These are phyloP conservation scores for Phytophthora rubi DNA, from an alignment of 352 stramenopile genomes.

Conservation along the genomic window DNA sequence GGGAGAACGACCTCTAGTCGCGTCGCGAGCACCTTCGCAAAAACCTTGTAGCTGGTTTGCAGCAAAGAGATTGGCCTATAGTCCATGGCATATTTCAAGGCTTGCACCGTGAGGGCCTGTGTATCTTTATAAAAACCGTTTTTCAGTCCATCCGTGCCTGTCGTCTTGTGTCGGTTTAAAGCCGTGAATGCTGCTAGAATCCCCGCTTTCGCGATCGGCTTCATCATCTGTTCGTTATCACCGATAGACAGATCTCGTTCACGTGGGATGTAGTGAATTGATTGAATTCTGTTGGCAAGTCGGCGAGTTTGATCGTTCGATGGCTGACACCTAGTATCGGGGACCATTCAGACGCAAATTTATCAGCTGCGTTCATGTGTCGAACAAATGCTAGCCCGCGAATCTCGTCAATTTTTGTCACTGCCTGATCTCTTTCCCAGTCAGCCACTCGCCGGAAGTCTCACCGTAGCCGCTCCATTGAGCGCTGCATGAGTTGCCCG, in stretches of 20 bases:
- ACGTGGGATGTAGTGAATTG: neutral
- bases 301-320: neutral
- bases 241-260: neutral
- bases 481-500: neutral
- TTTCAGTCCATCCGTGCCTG: neutral
- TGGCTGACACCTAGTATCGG: neutral
- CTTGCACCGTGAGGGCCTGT: neutral
- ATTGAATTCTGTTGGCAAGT: too few species aligned
- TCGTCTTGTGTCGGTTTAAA: neutral
- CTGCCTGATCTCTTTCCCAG: slow-evolving; percentile 5
- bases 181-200: neutral
- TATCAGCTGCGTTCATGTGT: neutral
- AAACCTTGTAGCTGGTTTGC: neutral
- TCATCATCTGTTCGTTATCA: neutral
- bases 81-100: neutral
- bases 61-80: neutral
- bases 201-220: neutral
- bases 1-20: neutral
- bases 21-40: neutral
- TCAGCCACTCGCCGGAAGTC: neutral
- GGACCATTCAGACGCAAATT: neutral
- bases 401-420: neutral
- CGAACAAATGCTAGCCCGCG: neutral
- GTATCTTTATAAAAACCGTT: neutral
- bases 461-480: neutral